Evolutionary conservation across 2,329 filamentous ascomycete genomes (phyloP), one percentile per base, ranked within the genome.

Genomic region (Cordyceps tenuipes): DNA sequence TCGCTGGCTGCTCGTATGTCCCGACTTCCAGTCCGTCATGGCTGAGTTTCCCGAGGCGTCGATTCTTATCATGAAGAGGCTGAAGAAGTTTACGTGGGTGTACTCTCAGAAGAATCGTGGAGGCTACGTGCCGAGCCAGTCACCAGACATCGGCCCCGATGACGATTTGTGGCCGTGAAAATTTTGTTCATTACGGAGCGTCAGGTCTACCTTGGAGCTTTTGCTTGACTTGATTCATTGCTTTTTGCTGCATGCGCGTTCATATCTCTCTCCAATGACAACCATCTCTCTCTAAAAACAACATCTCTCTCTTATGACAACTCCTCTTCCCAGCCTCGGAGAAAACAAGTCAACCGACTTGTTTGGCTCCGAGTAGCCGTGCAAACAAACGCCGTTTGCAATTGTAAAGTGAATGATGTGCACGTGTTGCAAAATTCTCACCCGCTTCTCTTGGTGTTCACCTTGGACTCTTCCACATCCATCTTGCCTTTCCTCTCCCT

Each of bases 1-100:
- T 7, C 15, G 2, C 49, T 5, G 29, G 5, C 2, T 39, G 5
- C 26, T 34, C 3, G 1, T 12, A 1, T 0, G 2, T 31, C 10
- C 7, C n/a, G 2, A 15, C 3, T 51, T 39, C 4, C 49, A 23
- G 1, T 7, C 31, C n/a, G 1, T 17, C 5, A 17, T 36, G 12
- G 12, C 9, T 3, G 12, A 51, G 19, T 51, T 19, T 19, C 31
- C 49, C n/a, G 5, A 36, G 3, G 31, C 49, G 2, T n/a, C 49
- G 5, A 10, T 36, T 2, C 2, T 10, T 10, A 50, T 50, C 1
- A 50, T 36, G 0, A 50, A 36, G 29, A 50, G 34, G 5, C 7
- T 51, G 4, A 21, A 51, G 12, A 51, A 9, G 4, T 51, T 36
- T 4, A 2, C 5, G 0, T 21, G 8, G 15, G 7, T 19, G 2